Conservation (phyloP, 352 stramenopile species). For the Pythium graminicola region DNA sequence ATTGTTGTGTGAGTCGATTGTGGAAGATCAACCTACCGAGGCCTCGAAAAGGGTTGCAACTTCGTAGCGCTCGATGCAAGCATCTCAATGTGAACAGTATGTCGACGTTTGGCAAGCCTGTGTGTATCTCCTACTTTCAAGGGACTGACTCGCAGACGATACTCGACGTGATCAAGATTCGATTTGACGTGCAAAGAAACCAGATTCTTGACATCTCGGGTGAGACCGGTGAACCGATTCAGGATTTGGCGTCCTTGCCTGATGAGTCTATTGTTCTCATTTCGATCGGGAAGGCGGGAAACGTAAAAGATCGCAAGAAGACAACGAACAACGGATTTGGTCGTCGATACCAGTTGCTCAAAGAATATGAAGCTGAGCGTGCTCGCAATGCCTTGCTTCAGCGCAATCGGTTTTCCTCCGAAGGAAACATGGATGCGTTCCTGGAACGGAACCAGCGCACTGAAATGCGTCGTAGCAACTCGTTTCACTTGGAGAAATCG, state of each 20-base stretch:
- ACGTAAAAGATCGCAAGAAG: constrained; percentile 49
- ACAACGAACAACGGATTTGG: constrained; percentile 20
- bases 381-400: constrained; percentile 20
- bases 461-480: constrained; percentile 34
- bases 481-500: constrained; percentile 41
- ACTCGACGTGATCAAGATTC: constrained; percentile 68
- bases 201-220: constrained; percentile 75
- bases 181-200: constrained; percentile 65
- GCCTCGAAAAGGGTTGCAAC: constrained; percentile 52
- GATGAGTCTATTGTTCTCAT: constrained; percentile 68
- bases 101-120: constrained; percentile 66
- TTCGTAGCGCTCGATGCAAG: constrained; percentile 41
- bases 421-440: constrained; percentile 39
- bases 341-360: constrained; percentile 18
- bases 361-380: constrained; percentile 20
- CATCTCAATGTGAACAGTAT: constrained; percentile 74
- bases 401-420: constrained; percentile 48
- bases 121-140: constrained; percentile 79
- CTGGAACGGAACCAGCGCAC: constrained; percentile 24
- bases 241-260: constrained; percentile 39
- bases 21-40: constrained; percentile 78
- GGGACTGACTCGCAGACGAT: constrained; percentile 67
- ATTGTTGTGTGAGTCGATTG: constrained; percentile 64
- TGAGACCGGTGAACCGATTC: constrained; percentile 61
- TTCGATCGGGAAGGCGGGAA: constrained; percentile 70